phyloP scores from a whole-genome alignment of 2,329 filamentous ascomycete genomes.

The Passalora sequoiae region DNA sequence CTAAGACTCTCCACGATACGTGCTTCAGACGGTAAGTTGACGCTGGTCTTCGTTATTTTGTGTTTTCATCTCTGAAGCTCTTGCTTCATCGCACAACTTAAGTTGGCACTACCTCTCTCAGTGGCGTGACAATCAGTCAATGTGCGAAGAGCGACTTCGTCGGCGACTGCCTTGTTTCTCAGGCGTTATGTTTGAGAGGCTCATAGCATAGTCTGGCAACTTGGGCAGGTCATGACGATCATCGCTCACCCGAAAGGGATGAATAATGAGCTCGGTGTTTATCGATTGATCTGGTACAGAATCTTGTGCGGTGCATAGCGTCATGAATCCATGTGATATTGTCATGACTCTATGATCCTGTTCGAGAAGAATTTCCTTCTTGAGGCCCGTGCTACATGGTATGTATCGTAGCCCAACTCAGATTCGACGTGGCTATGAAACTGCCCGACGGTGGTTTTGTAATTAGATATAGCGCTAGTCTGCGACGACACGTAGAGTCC shows the following conservation, averaged over 20 bases:
- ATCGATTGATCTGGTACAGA: conserved; percentile 5
- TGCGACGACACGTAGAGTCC: too few species aligned
- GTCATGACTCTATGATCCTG: too few species aligned
- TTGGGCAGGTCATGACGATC: conserved; percentile 7
- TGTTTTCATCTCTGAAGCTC: neutral
- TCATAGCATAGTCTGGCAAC: conserved; percentile 12
- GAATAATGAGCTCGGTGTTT: conserved; percentile 1
- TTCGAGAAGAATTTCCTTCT: too few species aligned
- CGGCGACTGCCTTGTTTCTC: conserved; percentile 15
- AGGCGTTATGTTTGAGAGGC: conserved; percentile 21
- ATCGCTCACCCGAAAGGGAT: conserved; percentile 7
- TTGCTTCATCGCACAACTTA: conserved; percentile 69
- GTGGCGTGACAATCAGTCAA: conserved; percentile 94
- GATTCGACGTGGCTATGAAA: too few species aligned
- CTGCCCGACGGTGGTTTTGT: too few species aligned
- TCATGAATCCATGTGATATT: too few species aligned
- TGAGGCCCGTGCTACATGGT: too few species aligned
- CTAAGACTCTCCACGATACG: too few species aligned
- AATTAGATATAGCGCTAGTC: too few species aligned
- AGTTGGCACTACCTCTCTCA: conserved; percentile 81
- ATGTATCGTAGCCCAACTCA: too few species aligned
- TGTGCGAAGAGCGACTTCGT: conserved; percentile 70
- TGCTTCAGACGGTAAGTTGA: too few species aligned
- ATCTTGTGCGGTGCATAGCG: neutral
- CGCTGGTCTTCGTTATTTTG: too few species aligned